phyloP scores from a whole-genome alignment of 192 early-diverging fungal species.

The Coemansia sp. region DNA sequence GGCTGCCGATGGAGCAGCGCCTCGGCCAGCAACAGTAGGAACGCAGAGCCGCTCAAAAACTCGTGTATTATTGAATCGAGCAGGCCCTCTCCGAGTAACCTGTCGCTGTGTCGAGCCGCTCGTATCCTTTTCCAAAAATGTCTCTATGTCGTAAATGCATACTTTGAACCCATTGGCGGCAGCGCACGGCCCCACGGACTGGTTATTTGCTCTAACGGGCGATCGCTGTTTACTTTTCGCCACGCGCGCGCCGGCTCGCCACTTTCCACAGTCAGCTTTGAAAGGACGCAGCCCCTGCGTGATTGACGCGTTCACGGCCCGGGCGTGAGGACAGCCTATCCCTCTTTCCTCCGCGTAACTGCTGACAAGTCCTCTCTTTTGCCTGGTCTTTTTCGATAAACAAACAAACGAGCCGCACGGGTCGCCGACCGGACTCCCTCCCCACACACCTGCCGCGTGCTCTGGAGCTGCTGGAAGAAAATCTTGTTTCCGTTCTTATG shows the following conservation, averaged over 20 bases:
- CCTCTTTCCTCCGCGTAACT: not conserved
- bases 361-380: not conserved
- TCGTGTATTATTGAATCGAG: constrained; percentile 1
- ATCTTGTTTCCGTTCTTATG: constrained; percentile 15
- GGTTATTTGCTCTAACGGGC: no score
- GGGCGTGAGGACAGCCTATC: not conserved
- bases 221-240: constrained; percentile 6
- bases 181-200: no score
- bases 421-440: not conserved
- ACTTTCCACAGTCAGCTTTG: no score
- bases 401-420: not conserved
- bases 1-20: constrained; percentile 16
- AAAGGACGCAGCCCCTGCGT: no score
- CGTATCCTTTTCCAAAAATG: no score
- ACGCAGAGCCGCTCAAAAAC: not conserved
- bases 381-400: not conserved
- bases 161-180: no score
- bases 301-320: constrained; percentile 5
- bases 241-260: no score
- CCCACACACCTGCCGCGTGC: not conserved
- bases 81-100: not conserved
- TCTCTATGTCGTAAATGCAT: not conserved
- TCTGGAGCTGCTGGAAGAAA: not conserved
- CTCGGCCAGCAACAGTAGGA: not conserved
- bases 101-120: no score